Base-by-base conservation (phyloP, 2,329 filamentous ascomycete species). In the Aspergillus sclerotialis region DNA sequence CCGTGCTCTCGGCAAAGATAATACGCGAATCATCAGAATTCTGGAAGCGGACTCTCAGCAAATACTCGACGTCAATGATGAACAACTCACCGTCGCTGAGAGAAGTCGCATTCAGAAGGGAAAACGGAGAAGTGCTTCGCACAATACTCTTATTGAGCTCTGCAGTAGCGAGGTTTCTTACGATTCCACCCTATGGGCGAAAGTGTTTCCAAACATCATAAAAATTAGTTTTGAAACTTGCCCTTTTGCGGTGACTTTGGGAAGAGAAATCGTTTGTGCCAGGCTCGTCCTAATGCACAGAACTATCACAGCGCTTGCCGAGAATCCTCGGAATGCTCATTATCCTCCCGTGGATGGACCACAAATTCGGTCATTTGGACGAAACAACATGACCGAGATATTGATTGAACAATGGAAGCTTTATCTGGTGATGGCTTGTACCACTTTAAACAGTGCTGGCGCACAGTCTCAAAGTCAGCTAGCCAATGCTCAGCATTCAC, bases 401-500 rank as follows among this genome's bases (percentile, higher is more conserved):
- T 72, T 95, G 37, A 79, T 98, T 38, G 93, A 96, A 60, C 92
- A 98, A 57, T 98, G 90, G 90, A 96, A 95, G 61, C 69, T 96
- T 2, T 96, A 96, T 58, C 72, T 98, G 16, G 89, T 95, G 36
- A 95, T 98, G 65, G 92, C 90, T 7, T 98, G 93, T 62, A 94
- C 90, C 7, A 96, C 92, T 0, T 70, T 98, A 37, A 89, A 85
- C 24, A 92, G 92, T 46, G 76, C 86, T 7, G 87, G 87, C 7
- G 78, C 70, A 13, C 70, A 76, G 36, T 70, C 69, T 21, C 69
- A 75, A 40, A 70, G 72, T 14, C 76, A 79, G 36, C 69, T 80
- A 18, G 68, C 71, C 9, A 73, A 73, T 41, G 72, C 73, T 24
- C 83, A 93, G 44, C 90, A 96, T 59, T 73, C 78, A 4, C 77